Base-by-base conservation (phyloP, 192 early-diverging fungal genomes). In the Lunasporangiospora selenospora region DNA sequence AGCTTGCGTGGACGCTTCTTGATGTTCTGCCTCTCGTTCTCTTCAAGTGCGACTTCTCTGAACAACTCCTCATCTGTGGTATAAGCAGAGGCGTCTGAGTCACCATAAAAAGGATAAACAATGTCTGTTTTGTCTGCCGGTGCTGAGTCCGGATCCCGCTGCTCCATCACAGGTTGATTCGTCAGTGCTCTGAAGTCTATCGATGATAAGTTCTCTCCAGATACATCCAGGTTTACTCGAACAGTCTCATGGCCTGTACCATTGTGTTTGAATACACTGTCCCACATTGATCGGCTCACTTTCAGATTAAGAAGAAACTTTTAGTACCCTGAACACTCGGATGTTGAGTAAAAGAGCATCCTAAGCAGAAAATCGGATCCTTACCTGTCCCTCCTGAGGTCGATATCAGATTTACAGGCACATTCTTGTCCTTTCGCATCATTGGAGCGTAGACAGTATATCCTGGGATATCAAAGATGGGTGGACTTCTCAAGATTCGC, bases 41-140 rank as follows among this genome's bases (percentile, higher is more conserved):
- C 60, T 30, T 71, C 67, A 21, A 21, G 41, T 4, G 53, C 53
- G 27, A 73, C 69, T n/a, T 73, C 47, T n/a, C 29, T 62, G 49
- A 40, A 40, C 1, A 73, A 49, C 30, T 73, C 69, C 29, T 73
- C 69, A 18, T 73, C 69, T 0, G 69, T 73, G 2, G 60, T 73
- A 19, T 73, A 73, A 3, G 33, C 69, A 13, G 59, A 62, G 3
- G 69, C 69, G 9, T 73, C 69, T 3, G 69, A 73, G 7, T 73
- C 69, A 0, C 69, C 69, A 33, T 73, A 73, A 12, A 53, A 29
- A 19, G 69, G 69, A 18, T 49, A 57, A 12, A 63, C 24, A 23
- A 24, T 15, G 23, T 73, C 48, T 1, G 39, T 4, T 24, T 39
- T 19, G 15, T 7, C 0, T 7, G 19, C 13, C 9, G 34, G 3